Conservation (phyloP, 257 asterid genomes). For the Nemophila menziesii region DNA sequence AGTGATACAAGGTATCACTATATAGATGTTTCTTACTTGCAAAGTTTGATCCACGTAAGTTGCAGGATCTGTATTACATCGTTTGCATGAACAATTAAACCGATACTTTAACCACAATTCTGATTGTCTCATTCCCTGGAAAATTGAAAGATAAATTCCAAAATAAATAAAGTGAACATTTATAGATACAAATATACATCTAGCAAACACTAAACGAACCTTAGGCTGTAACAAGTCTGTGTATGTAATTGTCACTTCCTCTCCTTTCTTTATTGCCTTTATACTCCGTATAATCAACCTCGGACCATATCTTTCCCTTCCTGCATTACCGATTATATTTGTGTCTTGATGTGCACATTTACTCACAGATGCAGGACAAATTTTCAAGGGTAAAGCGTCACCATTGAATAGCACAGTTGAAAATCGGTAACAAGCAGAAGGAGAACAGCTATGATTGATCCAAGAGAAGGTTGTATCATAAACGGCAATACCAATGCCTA, state of each 20-base stretch:
- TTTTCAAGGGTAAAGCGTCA: constrained; percentile 14
- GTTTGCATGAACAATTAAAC: constrained; percentile 47
- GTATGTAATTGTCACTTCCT: constrained; percentile 67
- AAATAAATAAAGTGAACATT: background rate
- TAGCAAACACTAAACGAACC: constrained; percentile 26
- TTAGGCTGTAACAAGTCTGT: constrained; percentile 71
- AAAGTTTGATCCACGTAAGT: constrained; percentile 41
- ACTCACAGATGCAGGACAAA: constrained; percentile 20
- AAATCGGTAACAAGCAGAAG: constrained; percentile 60
- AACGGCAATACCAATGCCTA: constrained; percentile 50
- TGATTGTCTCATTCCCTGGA: constrained; percentile 45
- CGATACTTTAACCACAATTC: constrained; percentile 51
- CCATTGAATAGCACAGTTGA: background rate
- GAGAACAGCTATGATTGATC: constrained; percentile 85
- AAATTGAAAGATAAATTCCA: background rate
- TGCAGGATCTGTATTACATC: constrained; percentile 43
- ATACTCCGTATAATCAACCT: constrained; percentile 51
- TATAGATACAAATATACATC: no score
- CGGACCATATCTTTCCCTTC: constrained; percentile 45
- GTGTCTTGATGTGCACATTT: background rate
- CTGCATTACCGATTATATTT: no score
- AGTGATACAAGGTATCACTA: background rate
- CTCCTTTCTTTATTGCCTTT: constrained; percentile 40
- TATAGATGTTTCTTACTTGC: constrained; percentile 32
- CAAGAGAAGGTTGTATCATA: constrained; percentile 57